Conservation (phyloP, 2,329 filamentous ascomycete genomes). For the Colletotrichum musicola region DNA sequence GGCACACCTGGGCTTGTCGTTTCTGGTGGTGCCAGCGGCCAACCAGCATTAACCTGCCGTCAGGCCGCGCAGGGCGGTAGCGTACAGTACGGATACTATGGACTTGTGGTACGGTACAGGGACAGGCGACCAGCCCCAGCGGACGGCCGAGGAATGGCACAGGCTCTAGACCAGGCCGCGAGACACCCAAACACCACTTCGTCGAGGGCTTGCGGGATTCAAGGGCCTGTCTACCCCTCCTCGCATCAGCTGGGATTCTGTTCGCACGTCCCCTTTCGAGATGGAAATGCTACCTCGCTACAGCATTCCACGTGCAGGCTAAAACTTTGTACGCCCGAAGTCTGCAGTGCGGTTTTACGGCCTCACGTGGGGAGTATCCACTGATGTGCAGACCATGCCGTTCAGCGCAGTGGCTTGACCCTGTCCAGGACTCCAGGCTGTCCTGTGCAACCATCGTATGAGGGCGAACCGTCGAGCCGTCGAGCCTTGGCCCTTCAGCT, state of each 20-base stretch:
- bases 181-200: conserved; percentile 15
- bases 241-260: conserved; percentile 12
- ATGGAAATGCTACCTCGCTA: conserved; percentile 30
- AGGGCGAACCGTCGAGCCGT: conserved; percentile 21
- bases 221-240: conserved; percentile 25
- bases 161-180: conserved; percentile 5
- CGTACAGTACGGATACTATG: too few relatives aligned
- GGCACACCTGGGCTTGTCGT: conserved; percentile 1
- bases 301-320: conserved; percentile 33
- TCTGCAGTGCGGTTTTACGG: conserved; percentile 33
- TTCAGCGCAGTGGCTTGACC: conserved; percentile 34
- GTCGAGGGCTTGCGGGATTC: conserved; percentile 19
- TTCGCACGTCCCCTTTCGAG: conserved; percentile 33
- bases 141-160: conserved; percentile 8
- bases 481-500: conserved; percentile 13
- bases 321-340: conserved; percentile 39
- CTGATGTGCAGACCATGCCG: conserved; percentile 39
- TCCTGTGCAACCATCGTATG: conserved; percentile 32
- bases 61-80: background rate
- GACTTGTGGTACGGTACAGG: background rate
- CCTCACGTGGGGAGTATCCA: conserved; percentile 40
- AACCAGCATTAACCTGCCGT: background rate
- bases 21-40: background rate
- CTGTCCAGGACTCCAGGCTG: background rate
- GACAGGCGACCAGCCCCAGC: conserved; percentile 10